These are phyloP conservation scores for Tolypocladium guangdongense DNA, from an alignment of 2,329 filamentous ascomycete species.

Conservation along the genomic window DNA sequence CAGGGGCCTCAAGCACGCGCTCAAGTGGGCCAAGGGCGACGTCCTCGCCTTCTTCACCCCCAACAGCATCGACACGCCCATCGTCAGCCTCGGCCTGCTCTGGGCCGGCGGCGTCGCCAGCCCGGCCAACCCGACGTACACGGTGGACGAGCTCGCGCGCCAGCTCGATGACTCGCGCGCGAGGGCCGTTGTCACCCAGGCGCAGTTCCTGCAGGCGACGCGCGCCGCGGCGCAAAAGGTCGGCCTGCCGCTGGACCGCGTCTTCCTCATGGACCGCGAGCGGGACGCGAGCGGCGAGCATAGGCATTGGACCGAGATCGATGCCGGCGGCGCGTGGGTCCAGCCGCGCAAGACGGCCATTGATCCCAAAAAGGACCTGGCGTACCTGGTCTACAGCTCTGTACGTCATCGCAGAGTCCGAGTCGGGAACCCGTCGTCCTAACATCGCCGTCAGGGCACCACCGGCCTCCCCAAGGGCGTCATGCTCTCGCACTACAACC, in stretches of 20 bases:
- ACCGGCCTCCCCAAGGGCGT: conserved; percentile 90
- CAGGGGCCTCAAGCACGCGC: conserved; percentile 61
- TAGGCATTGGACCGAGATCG: conserved; percentile 63
- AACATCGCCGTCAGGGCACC: conserved; percentile 44
- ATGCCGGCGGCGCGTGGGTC: conserved; percentile 44
- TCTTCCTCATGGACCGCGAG: conserved; percentile 66
- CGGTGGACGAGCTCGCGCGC: conserved; percentile 69
- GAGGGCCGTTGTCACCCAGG: conserved; percentile 65
- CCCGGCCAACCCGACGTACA: conserved; percentile 86
- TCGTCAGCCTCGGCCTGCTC: conserved; percentile 64
- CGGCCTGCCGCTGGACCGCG: conserved; percentile 59
- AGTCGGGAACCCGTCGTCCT: not conserved
- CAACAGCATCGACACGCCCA: conserved; percentile 75
- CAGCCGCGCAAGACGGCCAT: conserved; percentile 46
- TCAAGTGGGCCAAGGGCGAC: conserved; percentile 74
- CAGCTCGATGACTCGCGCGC: conserved; percentile 73
- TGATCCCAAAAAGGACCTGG: conserved; percentile 60
- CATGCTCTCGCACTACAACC: conserved; percentile 72
- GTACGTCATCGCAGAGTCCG: conserved; percentile 12
- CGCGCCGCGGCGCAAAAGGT: conserved; percentile 56
- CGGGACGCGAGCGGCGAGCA: conserved; percentile 45
- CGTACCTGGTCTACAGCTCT: conserved; percentile 79
- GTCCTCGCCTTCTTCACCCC: conserved; percentile 74
- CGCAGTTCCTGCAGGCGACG: conserved; percentile 52
- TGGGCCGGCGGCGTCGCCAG: conserved; percentile 77